These are phyloP conservation scores for Penicillium chermesinum DNA, from an alignment of 495 filamentous ascomycete species.

Conservation along the genomic window DNA sequence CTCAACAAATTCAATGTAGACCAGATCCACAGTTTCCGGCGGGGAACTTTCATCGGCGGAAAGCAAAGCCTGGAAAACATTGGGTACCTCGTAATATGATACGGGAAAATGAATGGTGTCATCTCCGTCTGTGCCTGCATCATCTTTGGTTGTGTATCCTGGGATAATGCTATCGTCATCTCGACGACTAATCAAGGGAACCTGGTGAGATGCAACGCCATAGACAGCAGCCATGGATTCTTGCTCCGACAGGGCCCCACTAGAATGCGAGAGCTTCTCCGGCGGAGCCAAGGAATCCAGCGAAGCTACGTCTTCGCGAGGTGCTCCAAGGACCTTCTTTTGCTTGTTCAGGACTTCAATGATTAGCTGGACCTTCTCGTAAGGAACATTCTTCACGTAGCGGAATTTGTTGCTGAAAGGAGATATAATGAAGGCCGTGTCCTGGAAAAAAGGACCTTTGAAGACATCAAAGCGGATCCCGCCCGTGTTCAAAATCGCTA, in stretches of 20 bases:
- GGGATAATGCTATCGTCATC: slow-evolving; percentile 45
- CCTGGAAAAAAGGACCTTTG: slow-evolving; percentile 81
- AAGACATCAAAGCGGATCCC: slow-evolving; percentile 94
- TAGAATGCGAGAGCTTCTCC: neutral
- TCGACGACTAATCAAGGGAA: slow-evolving; percentile 18
- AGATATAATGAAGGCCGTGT: slow-evolving; percentile 78
- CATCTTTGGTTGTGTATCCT: slow-evolving; percentile 88
- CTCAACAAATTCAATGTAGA: slow-evolving; percentile 90
- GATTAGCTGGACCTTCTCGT: slow-evolving; percentile 62
- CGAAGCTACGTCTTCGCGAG: slow-evolving; percentile 13
- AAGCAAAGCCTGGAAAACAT: slow-evolving; percentile 67
- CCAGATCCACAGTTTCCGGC: slow-evolving; percentile 73
- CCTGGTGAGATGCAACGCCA: slow-evolving; percentile 11
- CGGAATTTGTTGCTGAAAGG: slow-evolving; percentile 79
- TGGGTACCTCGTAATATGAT: slow-evolving; percentile 70
- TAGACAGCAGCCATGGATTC: neutral
- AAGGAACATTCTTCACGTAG: slow-evolving; percentile 78
- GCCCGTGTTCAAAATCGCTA: slow-evolving; percentile 83
- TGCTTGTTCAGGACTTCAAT: slow-evolving; percentile 69
- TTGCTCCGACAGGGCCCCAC: neutral
- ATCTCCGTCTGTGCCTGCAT: slow-evolving; percentile 79
- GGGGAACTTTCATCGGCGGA: slow-evolving; percentile 38
- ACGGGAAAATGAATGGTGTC: slow-evolving; percentile 79
- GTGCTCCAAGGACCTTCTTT: slow-evolving; percentile 46
- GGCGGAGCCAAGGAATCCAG: slow-evolving; percentile 30